phyloP scores from a whole-genome alignment of 371 early-diverging fungal genomes.

The Nematocida major region DNA sequence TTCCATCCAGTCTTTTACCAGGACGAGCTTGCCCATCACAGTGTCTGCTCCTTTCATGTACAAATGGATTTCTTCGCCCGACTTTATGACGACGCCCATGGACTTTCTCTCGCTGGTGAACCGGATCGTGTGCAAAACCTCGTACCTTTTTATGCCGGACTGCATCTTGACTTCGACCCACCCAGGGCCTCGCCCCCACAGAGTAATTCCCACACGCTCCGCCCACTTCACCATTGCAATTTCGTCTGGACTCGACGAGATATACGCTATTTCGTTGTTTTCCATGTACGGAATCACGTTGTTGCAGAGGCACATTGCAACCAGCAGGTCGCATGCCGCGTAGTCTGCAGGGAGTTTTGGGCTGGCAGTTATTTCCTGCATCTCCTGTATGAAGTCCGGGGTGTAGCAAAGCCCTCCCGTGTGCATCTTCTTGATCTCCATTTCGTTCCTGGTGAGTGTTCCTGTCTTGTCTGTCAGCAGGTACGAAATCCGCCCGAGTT shows the following conservation, averaged over 20 bases:
- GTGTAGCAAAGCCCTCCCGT: conserved; percentile 88
- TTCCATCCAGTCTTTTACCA: conserved; percentile 89
- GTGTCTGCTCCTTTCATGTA: conserved; percentile 94
- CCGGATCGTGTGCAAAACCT: conserved; percentile 82
- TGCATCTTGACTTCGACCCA: conserved; percentile 50
- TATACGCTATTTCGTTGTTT: conserved; percentile 71
- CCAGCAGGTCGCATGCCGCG: conserved; percentile 66
- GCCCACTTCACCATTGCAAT: conserved; percentile 94
- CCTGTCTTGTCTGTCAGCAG: conserved; percentile 96
- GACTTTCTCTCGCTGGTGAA: conserved; percentile 93
- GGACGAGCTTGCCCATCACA: conserved; percentile 81
- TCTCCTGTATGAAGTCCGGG: conserved; percentile 68
- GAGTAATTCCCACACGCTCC: conserved; percentile 74
- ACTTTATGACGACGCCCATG: conserved; percentile 87
- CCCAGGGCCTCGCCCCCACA: conserved; percentile 60
- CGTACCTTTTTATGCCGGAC: conserved; percentile 64
- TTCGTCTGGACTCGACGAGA: conserved; percentile 97
- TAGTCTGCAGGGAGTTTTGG: conserved; percentile 32
- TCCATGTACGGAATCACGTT: conserved; percentile 70
- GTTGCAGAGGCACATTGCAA: conserved; percentile 79
- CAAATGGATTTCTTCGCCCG: conserved; percentile 67
- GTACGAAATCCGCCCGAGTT: conserved; percentile 89
- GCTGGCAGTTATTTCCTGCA: conserved; percentile 25
- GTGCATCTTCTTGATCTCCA: conserved; percentile 90
- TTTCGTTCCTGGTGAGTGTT: conserved; percentile 94